Percentiles rank a stretch among this genome's conserved stretches.
phyloP scores from a whole-genome alignment of 345 rosid species.

The Linum tenue region DNA sequence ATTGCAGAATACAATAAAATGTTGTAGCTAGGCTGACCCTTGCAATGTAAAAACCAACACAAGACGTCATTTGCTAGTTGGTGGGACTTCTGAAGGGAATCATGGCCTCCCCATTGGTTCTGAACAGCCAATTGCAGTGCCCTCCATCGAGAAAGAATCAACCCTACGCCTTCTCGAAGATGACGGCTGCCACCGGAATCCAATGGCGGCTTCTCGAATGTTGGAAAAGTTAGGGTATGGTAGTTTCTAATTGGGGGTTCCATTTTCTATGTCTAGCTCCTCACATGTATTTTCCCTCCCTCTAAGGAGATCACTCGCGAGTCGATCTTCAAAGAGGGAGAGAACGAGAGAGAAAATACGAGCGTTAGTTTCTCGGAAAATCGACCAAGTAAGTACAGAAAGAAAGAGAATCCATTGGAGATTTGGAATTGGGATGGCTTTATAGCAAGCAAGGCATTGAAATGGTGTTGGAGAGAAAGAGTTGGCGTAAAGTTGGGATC shows the following conservation, averaged over 20 bases:
- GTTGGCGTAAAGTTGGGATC: no score
- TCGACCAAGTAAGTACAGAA: no score
- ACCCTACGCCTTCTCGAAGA: slow-evolving; percentile 34
- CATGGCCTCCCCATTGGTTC: slow-evolving; percentile 71
- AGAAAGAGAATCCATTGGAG: no score
- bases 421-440: no score
- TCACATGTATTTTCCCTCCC: not conserved
- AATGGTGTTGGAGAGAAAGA: no score
- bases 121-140: slow-evolving; percentile 74
- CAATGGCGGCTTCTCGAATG: not conserved
- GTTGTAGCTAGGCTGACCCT: slow-evolving; percentile 18
- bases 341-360: not conserved
- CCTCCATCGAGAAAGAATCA: slow-evolving; percentile 54
- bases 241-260: slow-evolving; percentile 8
- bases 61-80: slow-evolving; percentile 39
- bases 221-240: slow-evolving; percentile 4
- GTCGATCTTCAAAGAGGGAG: not conserved
- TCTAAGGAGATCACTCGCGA: not conserved
- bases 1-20: no score
- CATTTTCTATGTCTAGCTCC: slow-evolving; percentile 3
- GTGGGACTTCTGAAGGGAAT: slow-evolving; percentile 46
- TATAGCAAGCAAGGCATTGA: no score
- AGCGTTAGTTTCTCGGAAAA: no score
- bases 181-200: slow-evolving; percentile 13
- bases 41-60: slow-evolving; percentile 41